A percentile compares a stretch with the other conserved stretches of the same genome.
Evolutionary conservation across 495 filamentous ascomycete genomes (phyloP).

Genomic region (Oleoguttula mirabilis): DNA sequence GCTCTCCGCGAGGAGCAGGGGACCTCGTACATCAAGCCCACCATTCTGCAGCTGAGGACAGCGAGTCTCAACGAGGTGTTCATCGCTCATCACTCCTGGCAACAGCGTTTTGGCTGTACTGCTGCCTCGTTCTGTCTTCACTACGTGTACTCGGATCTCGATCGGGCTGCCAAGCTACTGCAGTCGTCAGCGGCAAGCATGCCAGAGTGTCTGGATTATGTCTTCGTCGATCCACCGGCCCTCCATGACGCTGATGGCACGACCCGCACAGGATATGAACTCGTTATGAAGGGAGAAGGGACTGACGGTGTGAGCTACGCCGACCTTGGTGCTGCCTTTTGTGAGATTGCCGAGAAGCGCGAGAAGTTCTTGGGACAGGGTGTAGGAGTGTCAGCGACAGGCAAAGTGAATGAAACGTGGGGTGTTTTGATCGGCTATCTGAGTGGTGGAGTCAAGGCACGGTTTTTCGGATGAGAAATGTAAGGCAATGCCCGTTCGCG

Average conservation of each 20-base stretch:
- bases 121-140: conserved; percentile 15
- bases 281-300: conserved; percentile 1
- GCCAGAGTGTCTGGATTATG: conserved; percentile 13
- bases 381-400: conserved; percentile 16
- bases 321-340: conserved; percentile 17
- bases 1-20: background rate
- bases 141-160: conserved; percentile 15
- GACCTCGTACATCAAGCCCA: conserved; percentile 4
- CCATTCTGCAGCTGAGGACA: conserved; percentile 11
- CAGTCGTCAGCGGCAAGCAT: background rate
- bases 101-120: background rate
- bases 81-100: conserved; percentile 1
- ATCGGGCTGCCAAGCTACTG: conserved; percentile 7
- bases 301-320: conserved; percentile 9
- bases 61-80: conserved; percentile 6
- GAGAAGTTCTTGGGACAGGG: conserved; percentile 18
- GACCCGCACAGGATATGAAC: conserved; percentile 10
- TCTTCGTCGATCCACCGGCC: conserved; percentile 14
- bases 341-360: conserved; percentile 15
- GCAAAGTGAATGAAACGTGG: conserved; percentile 15
- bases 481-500: too few species aligned
- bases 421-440: conserved; percentile 7
- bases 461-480: conserved; percentile 13
- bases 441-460: conserved; percentile 7
- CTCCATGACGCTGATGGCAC: conserved; percentile 16